phyloP scores from a whole-genome alignment of 23 red algal species.

The Rhodosorus marinus region DNA sequence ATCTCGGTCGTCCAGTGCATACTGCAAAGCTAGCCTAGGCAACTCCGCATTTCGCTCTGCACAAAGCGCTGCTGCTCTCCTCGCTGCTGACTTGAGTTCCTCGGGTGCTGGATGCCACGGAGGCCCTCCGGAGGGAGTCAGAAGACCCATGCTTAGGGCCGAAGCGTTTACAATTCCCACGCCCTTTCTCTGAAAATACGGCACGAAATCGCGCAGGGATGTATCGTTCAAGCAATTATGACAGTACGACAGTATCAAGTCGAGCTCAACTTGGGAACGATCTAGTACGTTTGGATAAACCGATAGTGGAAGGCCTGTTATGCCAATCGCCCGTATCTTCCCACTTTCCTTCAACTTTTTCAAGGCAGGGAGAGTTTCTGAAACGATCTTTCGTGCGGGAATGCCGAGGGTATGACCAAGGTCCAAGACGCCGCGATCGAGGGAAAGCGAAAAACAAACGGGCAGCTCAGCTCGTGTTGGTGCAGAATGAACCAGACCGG shows the following conservation, averaged over 20 bases:
- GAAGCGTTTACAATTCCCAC: conserved; percentile 83
- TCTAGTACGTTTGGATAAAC: conserved; percentile 48
- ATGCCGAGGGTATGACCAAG: no score
- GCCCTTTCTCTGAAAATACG: background rate
- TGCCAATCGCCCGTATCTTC: conserved; percentile 65
- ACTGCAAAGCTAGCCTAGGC: conserved; percentile 59
- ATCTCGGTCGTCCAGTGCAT: conserved; percentile 12
- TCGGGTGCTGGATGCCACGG: conserved; percentile 77
- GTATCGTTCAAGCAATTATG: conserved; percentile 59
- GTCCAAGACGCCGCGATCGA: conserved; percentile 46
- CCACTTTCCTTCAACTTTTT: conserved; percentile 22
- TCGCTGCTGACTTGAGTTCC: conserved; percentile 25
- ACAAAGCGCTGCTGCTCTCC: conserved; percentile 14
- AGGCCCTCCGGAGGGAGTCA: conserved; percentile 46
- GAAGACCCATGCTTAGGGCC: conserved; percentile 74
- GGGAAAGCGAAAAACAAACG: no score
- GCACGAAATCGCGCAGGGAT: conserved; percentile 10
- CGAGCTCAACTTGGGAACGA: conserved; percentile 1
- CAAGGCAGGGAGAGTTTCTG: conserved; percentile 58
- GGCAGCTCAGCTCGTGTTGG: no score
- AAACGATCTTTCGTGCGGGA: no score
- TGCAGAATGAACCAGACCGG: no score
- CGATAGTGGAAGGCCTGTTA: conserved; percentile 76
- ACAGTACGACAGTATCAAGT: conserved; percentile 79
- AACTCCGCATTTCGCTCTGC: conserved; percentile 19